These are phyloP conservation scores for Talaromyces sp. DNA, from an alignment of 2,329 filamentous ascomycete species.

Conservation along the genomic window DNA sequence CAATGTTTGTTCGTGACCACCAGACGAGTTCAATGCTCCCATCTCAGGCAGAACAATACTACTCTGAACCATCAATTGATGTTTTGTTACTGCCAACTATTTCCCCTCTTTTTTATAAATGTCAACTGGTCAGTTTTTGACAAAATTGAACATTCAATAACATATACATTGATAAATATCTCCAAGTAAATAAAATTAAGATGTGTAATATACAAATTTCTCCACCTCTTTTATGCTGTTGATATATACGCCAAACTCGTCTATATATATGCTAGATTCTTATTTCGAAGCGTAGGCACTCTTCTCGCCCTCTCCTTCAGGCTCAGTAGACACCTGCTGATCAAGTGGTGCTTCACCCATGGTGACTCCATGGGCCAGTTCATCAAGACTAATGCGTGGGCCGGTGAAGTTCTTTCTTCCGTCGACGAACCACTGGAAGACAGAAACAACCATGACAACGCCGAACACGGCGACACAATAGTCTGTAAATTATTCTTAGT, in stretches of 20 bases:
- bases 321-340: slow-evolving; percentile 1
- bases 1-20: too few species aligned
- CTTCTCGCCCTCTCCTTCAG: not conserved
- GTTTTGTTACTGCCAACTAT: too few species aligned
- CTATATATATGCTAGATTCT: not conserved
- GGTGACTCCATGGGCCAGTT: slow-evolving; percentile 5
- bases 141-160: not conserved
- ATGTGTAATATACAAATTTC: not conserved
- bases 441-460: slow-evolving; percentile 53
- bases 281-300: not conserved
- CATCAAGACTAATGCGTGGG: slow-evolving; percentile 41
- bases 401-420: slow-evolving; percentile 58
- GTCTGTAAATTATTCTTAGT: slow-evolving; percentile 19
- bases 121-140: not conserved
- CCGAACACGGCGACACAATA: slow-evolving; percentile 51
- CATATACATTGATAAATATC: not conserved
- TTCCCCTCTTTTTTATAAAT: too few species aligned
- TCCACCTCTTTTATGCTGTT: not conserved
- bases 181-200: not conserved
- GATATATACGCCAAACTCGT: not conserved
- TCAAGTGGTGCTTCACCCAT: slow-evolving; percentile 6
- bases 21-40: too few species aligned
- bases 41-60: too few species aligned
- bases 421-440: slow-evolving; percentile 56
- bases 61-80: too few species aligned